Evolutionary conservation across 352 stramenopile species (phyloP).

Genomic region (Peronospora farinosa): DNA sequence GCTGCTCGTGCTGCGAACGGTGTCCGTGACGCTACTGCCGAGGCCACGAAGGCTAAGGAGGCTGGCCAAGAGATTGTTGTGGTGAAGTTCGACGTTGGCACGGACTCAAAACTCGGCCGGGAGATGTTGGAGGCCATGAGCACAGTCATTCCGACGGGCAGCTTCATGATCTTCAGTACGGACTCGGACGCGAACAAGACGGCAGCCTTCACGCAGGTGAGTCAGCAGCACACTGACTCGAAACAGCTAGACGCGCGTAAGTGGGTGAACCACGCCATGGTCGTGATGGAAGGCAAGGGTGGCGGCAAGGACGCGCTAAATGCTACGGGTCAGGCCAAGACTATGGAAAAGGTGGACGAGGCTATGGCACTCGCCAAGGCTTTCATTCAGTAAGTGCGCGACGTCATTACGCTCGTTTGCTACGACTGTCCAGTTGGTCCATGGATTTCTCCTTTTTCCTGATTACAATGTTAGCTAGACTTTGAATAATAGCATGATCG

Average conservation of each 20-base stretch:
- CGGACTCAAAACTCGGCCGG: slow-evolving; percentile 91
- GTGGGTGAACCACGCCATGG: slow-evolving; percentile 91
- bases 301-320: slow-evolving; percentile 88
- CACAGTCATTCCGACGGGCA: slow-evolving; percentile 68
- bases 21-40: slow-evolving; percentile 48
- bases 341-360: slow-evolving; percentile 58
- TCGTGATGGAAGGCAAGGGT: slow-evolving; percentile 91
- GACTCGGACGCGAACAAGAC: slow-evolving; percentile 90
- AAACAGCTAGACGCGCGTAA: slow-evolving; percentile 85
- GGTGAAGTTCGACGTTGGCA: slow-evolving; percentile 89
- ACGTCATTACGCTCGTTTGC: slow-evolving; percentile 16
- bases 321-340: slow-evolving; percentile 78
- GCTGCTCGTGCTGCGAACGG: slow-evolving; percentile 62
- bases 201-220: slow-evolving; percentile 90
- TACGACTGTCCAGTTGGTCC: background rate
- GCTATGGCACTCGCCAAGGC: slow-evolving; percentile 60
- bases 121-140: slow-evolving; percentile 92
- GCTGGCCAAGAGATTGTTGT: slow-evolving; percentile 71
- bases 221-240: slow-evolving; percentile 57
- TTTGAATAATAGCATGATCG: no score
- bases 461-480: background rate
- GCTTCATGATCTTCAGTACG: slow-evolving; percentile 91
- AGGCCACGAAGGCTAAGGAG: slow-evolving; percentile 53
- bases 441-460: background rate
- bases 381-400: slow-evolving; percentile 39